Base-by-base conservation (phyloP, 2,329 filamentous ascomycete species). In the Penicillium corylophilum region DNA sequence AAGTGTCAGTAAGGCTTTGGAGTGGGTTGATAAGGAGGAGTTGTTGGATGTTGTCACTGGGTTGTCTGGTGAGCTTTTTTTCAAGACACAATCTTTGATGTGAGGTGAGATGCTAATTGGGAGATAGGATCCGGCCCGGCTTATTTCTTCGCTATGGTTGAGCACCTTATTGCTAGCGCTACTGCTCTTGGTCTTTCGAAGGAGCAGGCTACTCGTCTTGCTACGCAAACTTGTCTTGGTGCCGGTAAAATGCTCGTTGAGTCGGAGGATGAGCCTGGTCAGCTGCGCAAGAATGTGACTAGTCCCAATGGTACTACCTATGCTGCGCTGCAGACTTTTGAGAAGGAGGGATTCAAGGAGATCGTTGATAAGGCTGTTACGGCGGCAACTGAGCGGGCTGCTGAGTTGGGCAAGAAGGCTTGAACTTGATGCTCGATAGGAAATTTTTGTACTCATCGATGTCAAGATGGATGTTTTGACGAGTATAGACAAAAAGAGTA, bases 141-240 rank as follows among this genome's bases (percentile, higher is more conserved):
- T 7, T 70, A 70, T 43, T 70, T 70, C 60, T 70, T 70, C 53
- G 68, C 68, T 22, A 69, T 70, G 67, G 68, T 70, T 16, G 68
- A 70, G 45, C 67, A 70, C 44, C 49, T 70, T 3, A 50, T 70
- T 26, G 59, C 66, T 24, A 70, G 67, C 45, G 67, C 67, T 4
- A 70, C 65, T 3, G 61, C 64, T 2, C 54, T 70, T 2, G 68
- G 68, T 5, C 56, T 70, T 5, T 55, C 67, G 0, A 50, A 64
- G 39, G 68, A 70, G n/a, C 68, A 70, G 51, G 68, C 68, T 9
- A 70, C 67, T 15, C 57, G 66, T 1, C 39, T 70, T 23, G 68
- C 68, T 12, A 55, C 65, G 6, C 68, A 70, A 51, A 70, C 68
- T 20, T 70, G 68, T 52, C 64, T 70, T 6, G 68, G 68, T 29